phyloP scores from a whole-genome alignment of 1,284 basidiomycete species.

The Naganishia liquefaciens region DNA sequence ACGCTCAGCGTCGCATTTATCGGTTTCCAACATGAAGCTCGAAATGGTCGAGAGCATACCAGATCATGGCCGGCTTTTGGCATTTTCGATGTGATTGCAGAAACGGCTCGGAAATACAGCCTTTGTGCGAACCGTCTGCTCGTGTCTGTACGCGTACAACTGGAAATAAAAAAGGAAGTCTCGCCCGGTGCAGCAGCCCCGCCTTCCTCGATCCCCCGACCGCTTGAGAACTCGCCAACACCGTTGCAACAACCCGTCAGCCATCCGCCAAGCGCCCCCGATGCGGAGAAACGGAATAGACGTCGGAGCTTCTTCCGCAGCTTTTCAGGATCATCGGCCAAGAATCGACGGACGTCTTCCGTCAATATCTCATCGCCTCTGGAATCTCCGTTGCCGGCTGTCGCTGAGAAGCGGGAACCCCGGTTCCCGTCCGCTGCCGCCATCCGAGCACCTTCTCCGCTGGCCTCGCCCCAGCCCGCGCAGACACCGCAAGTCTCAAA shows the following conservation, averaged over 20 bases:
- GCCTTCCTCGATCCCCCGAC: background rate
- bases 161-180: background rate
- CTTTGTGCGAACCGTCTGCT: slow-evolving; percentile 6
- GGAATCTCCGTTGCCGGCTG: slow-evolving; percentile 16
- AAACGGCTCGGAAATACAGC: background rate
- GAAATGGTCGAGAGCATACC: background rate
- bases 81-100: background rate
- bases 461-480: too few species aligned
- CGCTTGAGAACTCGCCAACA: background rate
- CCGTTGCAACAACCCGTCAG: too few species aligned
- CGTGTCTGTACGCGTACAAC: background rate
- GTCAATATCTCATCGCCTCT: slow-evolving; percentile 8
- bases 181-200: background rate
- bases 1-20: background rate
- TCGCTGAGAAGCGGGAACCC: slow-evolving; percentile 18
- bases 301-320: slow-evolving; percentile 27
- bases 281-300: slow-evolving; percentile 17
- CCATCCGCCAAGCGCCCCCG: background rate
- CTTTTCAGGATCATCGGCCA: slow-evolving; percentile 22
- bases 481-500: background rate
- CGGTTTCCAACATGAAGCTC: slow-evolving; percentile 8
- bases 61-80: background rate
- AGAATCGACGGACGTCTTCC: slow-evolving; percentile 19
- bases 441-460: too few species aligned
- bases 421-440: too few species aligned